Base-by-base conservation (phyloP, 2,329 filamentous ascomycete species). In the Venturia pyrina region DNA sequence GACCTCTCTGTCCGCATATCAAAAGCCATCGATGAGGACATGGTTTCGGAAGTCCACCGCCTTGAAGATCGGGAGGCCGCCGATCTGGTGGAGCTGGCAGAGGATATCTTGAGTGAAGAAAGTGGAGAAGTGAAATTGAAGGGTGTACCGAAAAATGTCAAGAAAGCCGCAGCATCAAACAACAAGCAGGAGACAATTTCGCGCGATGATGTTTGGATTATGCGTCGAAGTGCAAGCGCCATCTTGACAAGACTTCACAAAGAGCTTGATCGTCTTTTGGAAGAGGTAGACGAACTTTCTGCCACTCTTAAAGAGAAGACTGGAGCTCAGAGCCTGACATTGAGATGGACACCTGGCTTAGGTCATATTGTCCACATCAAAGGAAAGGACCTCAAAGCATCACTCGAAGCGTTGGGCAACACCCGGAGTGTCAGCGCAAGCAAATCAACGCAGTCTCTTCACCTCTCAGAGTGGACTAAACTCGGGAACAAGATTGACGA, bases 281-380 rank as follows among this genome's bases (percentile, higher is more conserved):
- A 79, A 1, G 83, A 89, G 67, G 95, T 90, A 72, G 70, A 73
- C 0, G 68, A 75, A 1, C 80, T 98, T 4, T 84, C 83, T 11
- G 79, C 84, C 21, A 77, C 77, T 5, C 81, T 98, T 28, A 85
- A 87, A 64, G 75, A 82, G 15, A 80, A 84, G 5, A 48, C 56
- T 67, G 72, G 77, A 66, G 86, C 87, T 13, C 76, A 85, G 6
- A 88, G 83, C 67, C 82, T 98, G 56, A 89, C 87, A 0, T 83
- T 99, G 24, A 90, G 89, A 71, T 98, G 92, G 89, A 91, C 89
- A 0, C 89, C 93, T 0, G 89, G 88, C 17, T 82, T 96, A 1
- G 93, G 95, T 10, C 91, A 99, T 74, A 90, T 96, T 72, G 93
- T 90, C 71, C 93, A 98, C 74, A 84, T 98, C 71, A 95, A 89